A percentile compares a stretch with the other conserved stretches of the same genome.
phyloP scores from a whole-genome alignment of 2,329 filamentous ascomycete species.

The Arthrinium puccinioides region DNA sequence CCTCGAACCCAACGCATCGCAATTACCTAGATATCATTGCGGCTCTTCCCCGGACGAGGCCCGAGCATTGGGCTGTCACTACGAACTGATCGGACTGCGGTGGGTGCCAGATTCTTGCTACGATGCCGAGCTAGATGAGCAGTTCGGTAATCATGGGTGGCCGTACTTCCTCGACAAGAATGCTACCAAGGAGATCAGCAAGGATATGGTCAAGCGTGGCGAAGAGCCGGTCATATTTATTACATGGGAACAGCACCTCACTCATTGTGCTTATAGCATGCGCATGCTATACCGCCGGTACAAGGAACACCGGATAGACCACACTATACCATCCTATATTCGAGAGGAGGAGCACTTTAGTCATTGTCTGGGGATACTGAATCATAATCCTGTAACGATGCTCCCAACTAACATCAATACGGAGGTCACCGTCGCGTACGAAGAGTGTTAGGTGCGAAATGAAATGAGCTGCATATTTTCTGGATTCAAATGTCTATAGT shows the following conservation, averaged over 20 bases:
- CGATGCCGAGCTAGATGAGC: not conserved
- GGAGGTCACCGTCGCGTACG: no score
- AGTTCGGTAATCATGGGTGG: not conserved
- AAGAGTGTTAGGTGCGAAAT: no score
- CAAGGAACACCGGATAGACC: not conserved
- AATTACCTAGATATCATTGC: no score
- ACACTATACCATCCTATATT: not conserved
- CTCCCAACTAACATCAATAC: no score
- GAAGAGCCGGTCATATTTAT: not conserved
- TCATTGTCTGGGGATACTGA: not conserved
- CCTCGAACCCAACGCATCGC: no score
- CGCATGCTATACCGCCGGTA: not conserved
- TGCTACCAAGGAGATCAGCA: not conserved
- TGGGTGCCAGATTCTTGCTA: not conserved
- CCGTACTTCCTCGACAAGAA: not conserved
- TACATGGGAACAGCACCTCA: not conserved
- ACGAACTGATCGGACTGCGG: not conserved
- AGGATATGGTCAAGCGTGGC: not conserved
- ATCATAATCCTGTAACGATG: no score
- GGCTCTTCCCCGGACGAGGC: not conserved
- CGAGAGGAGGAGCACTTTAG: not conserved
- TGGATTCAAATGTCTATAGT: no score
- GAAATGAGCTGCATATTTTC: no score
- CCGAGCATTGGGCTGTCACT: not conserved
- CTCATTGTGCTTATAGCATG: not conserved